A percentile compares a stretch with the other conserved stretches of the same genome.
Evolutionary conservation across 2,329 filamentous ascomycete species (phyloP).

Genomic region (Cladosporium sp.): DNA sequence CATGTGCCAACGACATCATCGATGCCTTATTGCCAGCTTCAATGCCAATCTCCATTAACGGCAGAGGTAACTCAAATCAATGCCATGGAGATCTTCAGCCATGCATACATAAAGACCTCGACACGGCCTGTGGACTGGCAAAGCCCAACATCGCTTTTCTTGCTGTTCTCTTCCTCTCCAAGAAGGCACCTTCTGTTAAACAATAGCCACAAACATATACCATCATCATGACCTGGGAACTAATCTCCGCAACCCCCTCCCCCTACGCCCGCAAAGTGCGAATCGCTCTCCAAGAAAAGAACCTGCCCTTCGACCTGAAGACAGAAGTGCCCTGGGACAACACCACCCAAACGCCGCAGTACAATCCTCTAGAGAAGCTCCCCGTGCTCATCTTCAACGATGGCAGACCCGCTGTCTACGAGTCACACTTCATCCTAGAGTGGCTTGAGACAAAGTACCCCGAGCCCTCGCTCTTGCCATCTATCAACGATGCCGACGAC

Average conservation of each 20-base stretch:
- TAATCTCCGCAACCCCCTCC: constrained; percentile 40
- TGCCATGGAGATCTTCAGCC: neutral
- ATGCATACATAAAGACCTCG: neutral
- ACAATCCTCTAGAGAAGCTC: constrained; percentile 45
- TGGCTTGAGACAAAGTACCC: constrained; percentile 40
- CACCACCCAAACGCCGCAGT: constrained; percentile 39
- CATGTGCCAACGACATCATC: constrained; percentile 2
- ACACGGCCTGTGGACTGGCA: too few relatives aligned
- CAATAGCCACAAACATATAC: neutral
- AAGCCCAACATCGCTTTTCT: neutral
- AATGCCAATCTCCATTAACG: neutral
- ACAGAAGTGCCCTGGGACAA: constrained; percentile 47
- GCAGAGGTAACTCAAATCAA: constrained; percentile 4
- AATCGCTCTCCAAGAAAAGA: constrained; percentile 42
- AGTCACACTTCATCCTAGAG: constrained; percentile 41
- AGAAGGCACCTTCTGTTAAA: neutral
- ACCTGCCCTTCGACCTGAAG: constrained; percentile 42
- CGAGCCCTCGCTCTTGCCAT: constrained; percentile 31
- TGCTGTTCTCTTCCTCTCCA: neutral
- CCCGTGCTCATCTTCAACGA: constrained; percentile 39
- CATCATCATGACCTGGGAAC: constrained; percentile 27
- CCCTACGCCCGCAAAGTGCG: constrained; percentile 46
- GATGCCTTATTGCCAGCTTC: neutral
- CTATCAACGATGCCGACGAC: constrained; percentile 27
- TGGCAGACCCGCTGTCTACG: constrained; percentile 35